A percentile compares a stretch with the other conserved stretches of the same genome.
Evolutionary conservation across 441 rosid genomes (phyloP).

Genomic region (Aquilaria agallochum): DNA sequence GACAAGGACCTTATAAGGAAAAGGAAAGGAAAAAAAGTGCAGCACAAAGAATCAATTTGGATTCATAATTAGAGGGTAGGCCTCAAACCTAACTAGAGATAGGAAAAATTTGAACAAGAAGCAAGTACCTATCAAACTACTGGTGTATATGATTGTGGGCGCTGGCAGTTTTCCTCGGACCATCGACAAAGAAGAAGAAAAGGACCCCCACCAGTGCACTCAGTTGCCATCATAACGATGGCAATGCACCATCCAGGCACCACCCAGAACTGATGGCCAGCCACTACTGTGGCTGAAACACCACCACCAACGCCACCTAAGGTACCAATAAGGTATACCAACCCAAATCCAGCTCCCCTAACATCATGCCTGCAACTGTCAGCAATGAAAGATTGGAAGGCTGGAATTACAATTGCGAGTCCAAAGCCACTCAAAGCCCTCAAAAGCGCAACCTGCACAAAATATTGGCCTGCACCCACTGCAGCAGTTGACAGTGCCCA

Average conservation of each 20-base stretch:
- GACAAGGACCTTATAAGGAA: background rate
- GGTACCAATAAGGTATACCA: slow-evolving; percentile 73
- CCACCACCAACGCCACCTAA: slow-evolving; percentile 96
- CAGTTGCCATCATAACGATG: slow-evolving; percentile 85
- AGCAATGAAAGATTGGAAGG: slow-evolving; percentile 92
- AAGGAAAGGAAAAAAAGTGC: no score
- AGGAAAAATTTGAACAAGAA: background rate
- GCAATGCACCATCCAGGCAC: slow-evolving; percentile 94
- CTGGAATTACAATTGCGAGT: slow-evolving; percentile 91
- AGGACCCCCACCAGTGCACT: slow-evolving; percentile 75
- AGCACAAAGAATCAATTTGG: no score
- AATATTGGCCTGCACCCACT: slow-evolving; percentile 73
- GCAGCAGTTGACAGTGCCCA: slow-evolving; percentile 98
- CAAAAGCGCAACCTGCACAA: slow-evolving; percentile 80
- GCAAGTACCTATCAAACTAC: slow-evolving; percentile 25
- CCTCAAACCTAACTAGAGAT: background rate
- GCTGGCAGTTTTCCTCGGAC: slow-evolving; percentile 51
- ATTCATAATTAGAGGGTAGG: no score
- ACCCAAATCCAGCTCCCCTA: slow-evolving; percentile 93
- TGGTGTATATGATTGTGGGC: slow-evolving; percentile 7
- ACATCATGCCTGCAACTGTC: slow-evolving; percentile 82
- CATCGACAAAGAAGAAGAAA: slow-evolving; percentile 74
- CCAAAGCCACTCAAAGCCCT: slow-evolving; percentile 96
- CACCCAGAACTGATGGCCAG: slow-evolving; percentile 71
- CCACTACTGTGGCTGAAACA: slow-evolving; percentile 90